Base-by-base conservation (phyloP, 169 alveolate species). In the Perkinsus marinus region DNA sequence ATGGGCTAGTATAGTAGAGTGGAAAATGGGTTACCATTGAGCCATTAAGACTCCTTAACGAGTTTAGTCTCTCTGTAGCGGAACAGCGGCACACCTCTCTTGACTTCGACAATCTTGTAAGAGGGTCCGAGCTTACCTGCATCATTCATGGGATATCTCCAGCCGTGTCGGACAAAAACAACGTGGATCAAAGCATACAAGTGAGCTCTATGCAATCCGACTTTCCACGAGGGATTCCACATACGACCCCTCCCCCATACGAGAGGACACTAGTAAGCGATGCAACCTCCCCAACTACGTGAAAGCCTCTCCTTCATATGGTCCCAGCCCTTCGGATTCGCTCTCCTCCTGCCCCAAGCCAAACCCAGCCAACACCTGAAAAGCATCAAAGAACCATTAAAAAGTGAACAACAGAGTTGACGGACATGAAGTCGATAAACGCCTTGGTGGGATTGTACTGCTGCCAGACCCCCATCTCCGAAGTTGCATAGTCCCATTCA, bases 401-500 rank as follows among this genome's bases (percentile, higher is more conserved):
- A 10, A 43, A 17, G 17, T 17, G 26, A 57, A 57, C 79, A 13
- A 57, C 22, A 26, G 9, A 57, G 79, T 57, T 57, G 79, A 6
- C 22, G 46, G 3, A 41, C 68, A 89, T 19, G 46, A 43, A 0
- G 68, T 92, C 93, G 68, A 93, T 90, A 37, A 94, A 93, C 38
- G 93, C 90, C 89, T 94, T 94, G 79, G 94, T 89, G 0, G 95
- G 94, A 90, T 94, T 94, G 90, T 92, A 94, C 91, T 94, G 93
- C 57, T 90, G 89, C 38, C 43, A 39, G 69, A 91, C 39, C 17
- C 93, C 95, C 30, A 94, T 95, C 90, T 96, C 97, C 89, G 96
- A 92, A 47, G 96, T 95, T 46, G 96, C 97, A 94, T 96, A 96
- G 92, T 96, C 97, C 91, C 93, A 95, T 0, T 97, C 97, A 91